Evolutionary conservation across 768 basidiomycete genomes (phyloP).

Genomic region (Collybiopsis confluens): DNA sequence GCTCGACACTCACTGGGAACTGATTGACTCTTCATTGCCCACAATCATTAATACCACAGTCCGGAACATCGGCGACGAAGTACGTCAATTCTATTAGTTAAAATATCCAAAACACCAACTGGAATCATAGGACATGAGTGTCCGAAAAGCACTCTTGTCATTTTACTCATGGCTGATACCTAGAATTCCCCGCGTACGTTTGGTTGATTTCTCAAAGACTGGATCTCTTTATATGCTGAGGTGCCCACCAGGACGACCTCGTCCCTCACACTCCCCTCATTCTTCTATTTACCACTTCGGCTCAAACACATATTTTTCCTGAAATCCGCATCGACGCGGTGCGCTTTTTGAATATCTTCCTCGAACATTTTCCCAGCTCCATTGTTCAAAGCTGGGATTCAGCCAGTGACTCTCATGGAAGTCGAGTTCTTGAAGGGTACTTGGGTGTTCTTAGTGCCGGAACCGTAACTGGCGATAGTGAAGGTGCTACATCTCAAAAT

Average conservation of each 20-base stretch:
- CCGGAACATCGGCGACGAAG: conserved; percentile 82
- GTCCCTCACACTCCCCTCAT: conserved; percentile 71
- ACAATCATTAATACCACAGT: conserved; percentile 54
- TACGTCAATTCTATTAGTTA: conserved; percentile 24
- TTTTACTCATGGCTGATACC: conserved; percentile 75
- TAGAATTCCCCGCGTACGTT: conserved; percentile 50
- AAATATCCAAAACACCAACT: conserved; percentile 7
- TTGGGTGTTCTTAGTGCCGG: conserved; percentile 73
- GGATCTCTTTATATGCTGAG: background rate
- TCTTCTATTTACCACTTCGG: conserved; percentile 83
- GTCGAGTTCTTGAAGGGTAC: conserved; percentile 72
- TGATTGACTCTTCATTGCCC: conserved; percentile 50
- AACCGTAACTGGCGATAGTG: conserved; percentile 52
- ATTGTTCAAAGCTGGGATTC: conserved; percentile 69
- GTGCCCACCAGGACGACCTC: conserved; percentile 54
- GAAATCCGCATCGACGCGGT: conserved; percentile 91
- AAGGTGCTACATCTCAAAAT: conserved; percentile 47
- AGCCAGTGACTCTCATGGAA: conserved; percentile 46
- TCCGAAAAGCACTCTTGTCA: conserved; percentile 66
- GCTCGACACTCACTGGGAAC: conserved; percentile 53
- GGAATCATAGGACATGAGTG: conserved; percentile 61
- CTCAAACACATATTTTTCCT: conserved; percentile 92
- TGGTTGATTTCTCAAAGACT: background rate
- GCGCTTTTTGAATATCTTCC: conserved; percentile 69
- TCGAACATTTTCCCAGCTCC: conserved; percentile 63